These are phyloP conservation scores for Sisymbrium irio DNA, from an alignment of 345 rosid genomes.

Conservation along the genomic window DNA sequence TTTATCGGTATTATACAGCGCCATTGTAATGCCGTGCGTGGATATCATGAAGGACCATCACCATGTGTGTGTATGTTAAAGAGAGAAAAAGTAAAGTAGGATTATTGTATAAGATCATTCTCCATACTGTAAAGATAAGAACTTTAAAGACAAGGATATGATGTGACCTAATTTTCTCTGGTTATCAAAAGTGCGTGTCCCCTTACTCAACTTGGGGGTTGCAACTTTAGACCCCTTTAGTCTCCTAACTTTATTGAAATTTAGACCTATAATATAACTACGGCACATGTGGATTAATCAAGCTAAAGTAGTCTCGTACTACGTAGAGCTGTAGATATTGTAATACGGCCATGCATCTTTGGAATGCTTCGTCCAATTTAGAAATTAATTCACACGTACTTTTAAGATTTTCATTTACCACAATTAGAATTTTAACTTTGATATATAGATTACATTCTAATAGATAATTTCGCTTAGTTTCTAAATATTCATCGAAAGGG, in stretches of 20 bases:
- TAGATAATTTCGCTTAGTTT: not conserved
- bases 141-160: slow-evolving; percentile 28
- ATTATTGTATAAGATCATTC: slow-evolving; percentile 15
- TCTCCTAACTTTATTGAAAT: not conserved
- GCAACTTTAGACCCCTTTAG: slow-evolving; percentile 31
- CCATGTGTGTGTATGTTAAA: slow-evolving; percentile 16
- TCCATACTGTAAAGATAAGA: slow-evolving; percentile 25
- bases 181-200: slow-evolving; percentile 25
- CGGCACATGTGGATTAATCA: slow-evolving; percentile 7
- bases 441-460: not conserved
- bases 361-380: slow-evolving; percentile 3
- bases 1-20: not conserved
- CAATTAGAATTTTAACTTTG: not conserved
- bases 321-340: not conserved
- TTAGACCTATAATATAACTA: not conserved
- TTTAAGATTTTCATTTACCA: not conserved
- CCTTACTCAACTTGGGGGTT: slow-evolving; percentile 10
- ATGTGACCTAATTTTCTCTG: slow-evolving; percentile 21
- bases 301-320: not conserved
- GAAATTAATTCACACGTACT: not conserved
- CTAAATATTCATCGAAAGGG: not conserved
- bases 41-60: slow-evolving; percentile 26
- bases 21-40: slow-evolving; percentile 10
- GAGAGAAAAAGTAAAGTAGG: slow-evolving; percentile 17
- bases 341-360: not conserved